These are phyloP conservation scores for Medicago ruthenica DNA, from an alignment of 306 rosid species.

Conservation along the genomic window DNA sequence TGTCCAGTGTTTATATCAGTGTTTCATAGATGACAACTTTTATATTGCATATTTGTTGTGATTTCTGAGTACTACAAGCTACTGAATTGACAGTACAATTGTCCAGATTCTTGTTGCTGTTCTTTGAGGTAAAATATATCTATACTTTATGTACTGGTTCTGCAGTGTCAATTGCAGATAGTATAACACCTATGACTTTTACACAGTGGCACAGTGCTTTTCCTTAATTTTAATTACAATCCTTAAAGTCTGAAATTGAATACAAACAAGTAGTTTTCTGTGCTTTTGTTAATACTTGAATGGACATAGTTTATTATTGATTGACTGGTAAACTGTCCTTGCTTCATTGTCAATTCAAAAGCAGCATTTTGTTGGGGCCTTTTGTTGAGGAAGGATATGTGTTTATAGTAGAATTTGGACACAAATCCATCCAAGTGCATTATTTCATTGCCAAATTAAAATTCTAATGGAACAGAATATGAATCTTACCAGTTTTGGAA, in stretches of 20 bases:
- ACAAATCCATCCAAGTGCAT: constrained; percentile 45
- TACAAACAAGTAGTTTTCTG: constrained; percentile 31
- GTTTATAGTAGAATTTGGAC: constrained; percentile 29
- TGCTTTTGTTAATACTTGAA: constrained; percentile 27
- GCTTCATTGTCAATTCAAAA: constrained; percentile 37
- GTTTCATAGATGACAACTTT: constrained; percentile 27
- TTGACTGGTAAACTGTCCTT: constrained; percentile 34
- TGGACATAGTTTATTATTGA: constrained; percentile 35
- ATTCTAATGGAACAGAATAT: constrained; percentile 39
- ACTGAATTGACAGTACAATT: constrained; percentile 29
- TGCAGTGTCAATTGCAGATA: constrained; percentile 31
- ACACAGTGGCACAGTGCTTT: constrained; percentile 20
- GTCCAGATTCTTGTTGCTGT: constrained; percentile 40
- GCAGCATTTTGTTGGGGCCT: constrained; percentile 45
- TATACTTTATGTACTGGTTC: constrained; percentile 20
- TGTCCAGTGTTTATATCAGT: not conserved
- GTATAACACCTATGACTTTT: constrained; percentile 34
- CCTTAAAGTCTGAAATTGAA: constrained; percentile 17
- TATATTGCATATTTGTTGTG: constrained; percentile 31
- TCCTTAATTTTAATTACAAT: constrained; percentile 24
- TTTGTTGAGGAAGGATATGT: constrained; percentile 41
- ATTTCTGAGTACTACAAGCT: constrained; percentile 37
- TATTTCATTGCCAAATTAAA: constrained; percentile 34
- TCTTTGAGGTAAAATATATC: constrained; percentile 38
- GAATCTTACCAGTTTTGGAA: constrained; percentile 42